phyloP scores from a whole-genome alignment of 257 asterid species.

The Solanum corneliomulleri region DNA sequence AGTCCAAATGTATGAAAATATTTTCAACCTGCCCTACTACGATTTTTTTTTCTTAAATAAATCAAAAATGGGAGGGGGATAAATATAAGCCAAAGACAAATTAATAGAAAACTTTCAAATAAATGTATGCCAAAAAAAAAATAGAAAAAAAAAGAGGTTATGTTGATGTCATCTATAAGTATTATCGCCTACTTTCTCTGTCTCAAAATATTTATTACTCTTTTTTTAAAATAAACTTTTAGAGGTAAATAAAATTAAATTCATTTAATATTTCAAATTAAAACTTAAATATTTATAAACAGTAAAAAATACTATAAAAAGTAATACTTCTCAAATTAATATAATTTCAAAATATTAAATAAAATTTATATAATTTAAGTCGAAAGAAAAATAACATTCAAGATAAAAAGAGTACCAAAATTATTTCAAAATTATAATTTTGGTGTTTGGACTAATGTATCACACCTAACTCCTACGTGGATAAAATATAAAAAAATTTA shows the following conservation, averaged over 20 bases:
- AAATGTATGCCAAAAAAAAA: background rate
- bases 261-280: background rate
- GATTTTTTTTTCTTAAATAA: background rate
- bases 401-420: background rate
- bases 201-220: background rate
- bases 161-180: background rate
- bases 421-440: too few relatives aligned
- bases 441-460: background rate
- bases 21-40: background rate
- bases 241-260: background rate
- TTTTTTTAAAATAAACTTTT: background rate
- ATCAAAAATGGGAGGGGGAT: background rate
- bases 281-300: background rate
- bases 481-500: too few relatives aligned
- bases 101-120: background rate
- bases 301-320: background rate
- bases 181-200: background rate
- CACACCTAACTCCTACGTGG: background rate
- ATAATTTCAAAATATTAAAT: too few relatives aligned
- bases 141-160: background rate
- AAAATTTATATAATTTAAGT: too few relatives aligned
- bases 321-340: background rate
- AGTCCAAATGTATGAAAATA: background rate
- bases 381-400: background rate
- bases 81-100: background rate